Evolutionary conservation across 805 yeast species (phyloP), one percentile per base, ranked within the genome.

Genomic region (Metschnikowia sp.): DNA sequence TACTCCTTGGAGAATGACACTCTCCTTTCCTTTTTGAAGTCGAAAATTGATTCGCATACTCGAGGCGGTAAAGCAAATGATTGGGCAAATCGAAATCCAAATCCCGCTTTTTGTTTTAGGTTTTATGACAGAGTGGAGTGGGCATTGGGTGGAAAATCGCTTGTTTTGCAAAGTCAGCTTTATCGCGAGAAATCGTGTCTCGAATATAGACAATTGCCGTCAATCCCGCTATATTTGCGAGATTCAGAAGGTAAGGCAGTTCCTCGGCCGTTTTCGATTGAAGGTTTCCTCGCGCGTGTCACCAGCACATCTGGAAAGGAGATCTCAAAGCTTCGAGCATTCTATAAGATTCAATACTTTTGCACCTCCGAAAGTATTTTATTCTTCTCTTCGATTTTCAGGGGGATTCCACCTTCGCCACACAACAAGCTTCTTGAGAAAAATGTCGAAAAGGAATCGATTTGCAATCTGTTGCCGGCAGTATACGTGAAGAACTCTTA

Each of bases 71-170:
- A 11, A 8, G 22, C 36, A 10, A 22, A 18, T 15, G 19, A 19
- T 5, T 43, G 48, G 64, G 61, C 40, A 11, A 32, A 42, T 52
- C 64, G 58, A 51, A 66, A 55, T 42, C 12, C 56, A 50, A 32
- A 63, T 61, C 51, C 71, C 61, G 60, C 86, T 86, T 48, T 74
- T 76, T 59, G 83, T 77, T 55, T 83, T 74, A 81, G 81, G 49
- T 70, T 78, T 45, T 87, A 84, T 60, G 96, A 90, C 63, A 68
- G 91, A 38, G 59, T 90, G 8, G 94, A 88, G 55, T 72, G 76
- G 76, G 56, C 63, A 7, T 41, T 51, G 4, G 63, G 62, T 44
- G 59, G 70, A 31, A 62, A 61, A 40, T 22, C 60, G 1, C 62
- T 72, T 32, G 61, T 54, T 44, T 49, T 67, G 10, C 65, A 63